Conservation (phyloP, 257 asterid genomes). For the Solanum chmielewskii region DNA sequence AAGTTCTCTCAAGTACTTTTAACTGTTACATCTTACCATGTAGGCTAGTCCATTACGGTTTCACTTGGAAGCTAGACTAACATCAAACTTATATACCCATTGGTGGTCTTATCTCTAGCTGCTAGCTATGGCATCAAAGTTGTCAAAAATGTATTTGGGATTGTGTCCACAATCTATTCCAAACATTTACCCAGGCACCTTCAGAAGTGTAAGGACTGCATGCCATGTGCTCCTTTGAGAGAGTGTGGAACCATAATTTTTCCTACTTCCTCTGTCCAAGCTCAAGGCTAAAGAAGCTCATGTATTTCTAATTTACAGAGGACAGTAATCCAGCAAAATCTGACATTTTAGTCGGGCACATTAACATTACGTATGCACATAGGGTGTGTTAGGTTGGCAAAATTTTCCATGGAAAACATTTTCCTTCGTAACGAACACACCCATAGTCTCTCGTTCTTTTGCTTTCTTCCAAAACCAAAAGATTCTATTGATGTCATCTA, state of each 20-base stretch:
- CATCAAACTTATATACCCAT: neutral
- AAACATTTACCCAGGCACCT: neutral
- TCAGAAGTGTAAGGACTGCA: neutral
- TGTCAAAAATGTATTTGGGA: neutral
- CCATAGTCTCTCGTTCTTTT: neutral
- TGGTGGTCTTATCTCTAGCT: neutral
- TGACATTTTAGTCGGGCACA: neutral
- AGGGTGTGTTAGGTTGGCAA: neutral
- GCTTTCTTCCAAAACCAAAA: neutral
- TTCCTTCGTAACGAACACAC: neutral
- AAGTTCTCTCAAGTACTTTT: neutral
- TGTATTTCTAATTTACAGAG: neutral
- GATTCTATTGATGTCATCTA: neutral
- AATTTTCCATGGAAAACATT: neutral
- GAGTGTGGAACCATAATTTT: neutral
- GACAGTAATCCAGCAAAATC: neutral
- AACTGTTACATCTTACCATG: neutral
- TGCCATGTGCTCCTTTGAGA: neutral
- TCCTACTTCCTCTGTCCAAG: neutral
- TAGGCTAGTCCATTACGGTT: neutral
- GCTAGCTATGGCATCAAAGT: neutral
- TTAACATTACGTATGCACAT: neutral
- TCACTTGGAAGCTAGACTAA: neutral
- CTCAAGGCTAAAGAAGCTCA: neutral
- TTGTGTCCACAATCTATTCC: neutral